Conservation (phyloP, 176 grass and related monocot genomes). For the Oryza longistaminata region DNA sequence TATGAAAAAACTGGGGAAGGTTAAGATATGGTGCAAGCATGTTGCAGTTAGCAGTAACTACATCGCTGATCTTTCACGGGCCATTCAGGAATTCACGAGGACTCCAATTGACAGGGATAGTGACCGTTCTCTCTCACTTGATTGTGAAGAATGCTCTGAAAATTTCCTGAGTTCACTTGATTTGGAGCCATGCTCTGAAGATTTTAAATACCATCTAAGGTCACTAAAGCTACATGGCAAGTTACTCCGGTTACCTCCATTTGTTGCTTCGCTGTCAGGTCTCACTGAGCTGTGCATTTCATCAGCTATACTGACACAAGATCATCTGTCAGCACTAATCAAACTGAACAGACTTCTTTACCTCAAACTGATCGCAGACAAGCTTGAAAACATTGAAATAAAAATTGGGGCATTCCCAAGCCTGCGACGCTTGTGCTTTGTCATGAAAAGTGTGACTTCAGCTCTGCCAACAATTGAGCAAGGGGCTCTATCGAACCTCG, state of each 20-base stretch:
- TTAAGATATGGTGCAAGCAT: conserved; percentile 37
- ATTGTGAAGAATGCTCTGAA: not conserved
- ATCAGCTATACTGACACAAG: conserved; percentile 19
- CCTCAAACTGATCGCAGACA: not conserved
- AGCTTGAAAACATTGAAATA: conserved; percentile 28
- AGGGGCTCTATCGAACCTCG: conserved; percentile 32
- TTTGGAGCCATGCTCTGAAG: conserved; percentile 30
- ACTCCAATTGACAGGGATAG: not conserved
- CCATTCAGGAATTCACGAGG: conserved; percentile 44
- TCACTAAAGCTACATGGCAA: conserved; percentile 41
- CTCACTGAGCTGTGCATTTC: conserved; percentile 40
- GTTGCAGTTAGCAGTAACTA: not conserved
- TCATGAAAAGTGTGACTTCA: not conserved
- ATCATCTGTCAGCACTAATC: conserved; percentile 26
- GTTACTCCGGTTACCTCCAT: conserved; percentile 12
- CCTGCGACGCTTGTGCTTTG: conserved; percentile 27
- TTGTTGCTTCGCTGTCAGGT: conserved; percentile 21
- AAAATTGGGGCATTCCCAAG: conserved; percentile 32
- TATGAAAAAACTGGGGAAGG: conserved; percentile 30
- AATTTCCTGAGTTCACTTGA: conserved; percentile 25
- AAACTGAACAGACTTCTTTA: conserved; percentile 35
- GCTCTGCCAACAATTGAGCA: conserved; percentile 15
- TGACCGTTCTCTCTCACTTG: conserved; percentile 34
- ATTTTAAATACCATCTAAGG: conserved; percentile 35
- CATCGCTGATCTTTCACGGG: not conserved